Conservation (phyloP, 202 grass and related monocot genomes). For the Elaeis oleifera region DNA sequence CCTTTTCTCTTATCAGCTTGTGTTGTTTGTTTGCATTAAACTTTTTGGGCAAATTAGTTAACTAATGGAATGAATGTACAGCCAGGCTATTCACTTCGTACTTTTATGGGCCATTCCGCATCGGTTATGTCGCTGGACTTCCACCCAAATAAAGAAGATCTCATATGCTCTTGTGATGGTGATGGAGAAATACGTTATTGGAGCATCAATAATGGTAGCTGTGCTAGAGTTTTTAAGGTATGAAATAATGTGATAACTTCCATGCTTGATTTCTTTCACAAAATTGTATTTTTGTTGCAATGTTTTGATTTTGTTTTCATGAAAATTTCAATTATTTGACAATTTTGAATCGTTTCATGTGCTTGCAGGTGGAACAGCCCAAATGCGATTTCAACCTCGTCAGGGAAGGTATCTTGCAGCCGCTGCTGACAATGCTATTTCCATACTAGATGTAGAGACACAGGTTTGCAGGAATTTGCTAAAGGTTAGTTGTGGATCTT, state of each 20-base stretch:
- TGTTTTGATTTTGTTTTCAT: background rate
- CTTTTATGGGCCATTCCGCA: constrained; percentile 96
- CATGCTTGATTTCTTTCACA: constrained; percentile 1
- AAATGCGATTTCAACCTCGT: constrained; percentile 95
- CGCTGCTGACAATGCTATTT: constrained; percentile 67
- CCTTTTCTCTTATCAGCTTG: background rate
- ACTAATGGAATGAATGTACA: constrained; percentile 34
- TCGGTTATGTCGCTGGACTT: constrained; percentile 95
- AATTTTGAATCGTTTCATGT: constrained; percentile 10
- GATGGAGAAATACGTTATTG: constrained; percentile 92
- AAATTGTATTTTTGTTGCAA: background rate
- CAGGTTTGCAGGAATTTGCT: constrained; percentile 50
- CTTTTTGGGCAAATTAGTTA: constrained; percentile 5
- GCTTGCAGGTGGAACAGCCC: constrained; percentile 61
- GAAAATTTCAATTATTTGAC: background rate
- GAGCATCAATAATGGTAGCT: constrained; percentile 99
- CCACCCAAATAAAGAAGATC: constrained; percentile 96
- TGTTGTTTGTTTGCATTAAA: background rate
- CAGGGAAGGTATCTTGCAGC: constrained; percentile 94
- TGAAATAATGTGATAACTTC: background rate
- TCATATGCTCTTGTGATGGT: constrained; percentile 89
- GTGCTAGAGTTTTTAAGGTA: constrained; percentile 80
- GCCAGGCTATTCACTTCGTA: constrained; percentile 93
- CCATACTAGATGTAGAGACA: constrained; percentile 80
- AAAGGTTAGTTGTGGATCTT: constrained; percentile 38